Percentiles rank a stretch among this genome's conserved stretches.
phyloP scores from a whole-genome alignment of 441 rosid species.

The Gossypium laxum region DNA sequence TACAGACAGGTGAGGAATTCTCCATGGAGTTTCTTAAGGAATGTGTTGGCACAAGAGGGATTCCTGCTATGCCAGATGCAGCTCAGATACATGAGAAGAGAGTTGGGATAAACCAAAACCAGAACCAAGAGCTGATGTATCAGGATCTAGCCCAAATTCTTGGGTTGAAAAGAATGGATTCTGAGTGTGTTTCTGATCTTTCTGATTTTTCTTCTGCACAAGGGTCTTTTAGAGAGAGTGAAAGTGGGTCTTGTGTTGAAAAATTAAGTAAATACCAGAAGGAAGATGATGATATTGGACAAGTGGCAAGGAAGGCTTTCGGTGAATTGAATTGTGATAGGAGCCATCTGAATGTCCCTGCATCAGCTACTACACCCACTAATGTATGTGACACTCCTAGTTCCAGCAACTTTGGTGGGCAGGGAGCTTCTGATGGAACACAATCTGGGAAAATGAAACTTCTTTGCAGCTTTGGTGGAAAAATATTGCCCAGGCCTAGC shows the following conservation, averaged over 20 bases:
- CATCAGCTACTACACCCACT: slow-evolving; percentile 21
- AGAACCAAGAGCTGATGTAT: slow-evolving; percentile 31
- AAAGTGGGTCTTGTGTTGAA: slow-evolving; percentile 31
- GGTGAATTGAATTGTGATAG: slow-evolving; percentile 33
- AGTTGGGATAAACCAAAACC: slow-evolving; percentile 23
- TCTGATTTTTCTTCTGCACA: slow-evolving; percentile 39
- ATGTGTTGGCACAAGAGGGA: slow-evolving; percentile 23
- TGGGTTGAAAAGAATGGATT: slow-evolving; percentile 48
- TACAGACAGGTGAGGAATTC: slow-evolving; percentile 62
- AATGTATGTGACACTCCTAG: slow-evolving; percentile 23
- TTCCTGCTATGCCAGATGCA: slow-evolving; percentile 17
- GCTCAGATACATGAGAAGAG: slow-evolving; percentile 22
- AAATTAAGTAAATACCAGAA: slow-evolving; percentile 25
- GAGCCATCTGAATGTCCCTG: slow-evolving; percentile 20
- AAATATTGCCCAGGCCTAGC: slow-evolving; percentile 42
- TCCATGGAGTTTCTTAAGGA: slow-evolving; percentile 56
- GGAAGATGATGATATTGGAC: slow-evolving; percentile 30
- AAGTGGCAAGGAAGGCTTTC: slow-evolving; percentile 32
- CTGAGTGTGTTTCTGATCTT: slow-evolving; percentile 39
- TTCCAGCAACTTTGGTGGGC: slow-evolving; percentile 23
- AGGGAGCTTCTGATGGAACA: slow-evolving; percentile 25
- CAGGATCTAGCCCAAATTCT: slow-evolving; percentile 40
- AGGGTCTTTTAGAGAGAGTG: slow-evolving; percentile 28
- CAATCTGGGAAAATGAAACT: slow-evolving; percentile 39
- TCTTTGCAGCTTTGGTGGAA: slow-evolving; percentile 55